These are phyloP conservation scores for Sclerotinia borealis DNA, from an alignment of 2,329 filamentous ascomycete species.

Conservation along the genomic window DNA sequence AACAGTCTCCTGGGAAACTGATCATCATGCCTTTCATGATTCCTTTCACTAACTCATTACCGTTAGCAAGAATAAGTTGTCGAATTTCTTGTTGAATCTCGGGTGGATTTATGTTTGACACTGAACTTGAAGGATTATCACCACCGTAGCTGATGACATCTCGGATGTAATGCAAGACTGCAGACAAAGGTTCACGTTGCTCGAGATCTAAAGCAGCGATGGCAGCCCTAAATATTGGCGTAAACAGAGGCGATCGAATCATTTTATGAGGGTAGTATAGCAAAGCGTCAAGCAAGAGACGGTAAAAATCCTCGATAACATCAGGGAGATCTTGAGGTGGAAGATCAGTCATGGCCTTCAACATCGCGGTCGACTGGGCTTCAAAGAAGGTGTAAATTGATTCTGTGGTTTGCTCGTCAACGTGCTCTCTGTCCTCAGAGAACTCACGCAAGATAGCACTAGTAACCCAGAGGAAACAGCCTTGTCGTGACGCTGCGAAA, in stretches of 20 bases:
- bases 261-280: constrained; percentile 87
- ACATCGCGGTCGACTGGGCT: constrained; percentile 82
- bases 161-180: constrained; percentile 86
- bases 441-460: constrained; percentile 94
- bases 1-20: constrained; percentile 91
- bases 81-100: constrained; percentile 70
- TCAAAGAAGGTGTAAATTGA: constrained; percentile 95
- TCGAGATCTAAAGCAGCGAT: constrained; percentile 82
- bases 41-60: constrained; percentile 76
- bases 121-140: constrained; percentile 61
- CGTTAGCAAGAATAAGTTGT: constrained; percentile 61
- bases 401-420: constrained; percentile 73
- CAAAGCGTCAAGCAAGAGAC: constrained; percentile 82
- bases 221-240: constrained; percentile 80
- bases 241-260: constrained; percentile 71
- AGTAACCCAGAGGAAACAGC: constrained; percentile 98
- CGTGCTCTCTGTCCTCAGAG: constrained; percentile 79
- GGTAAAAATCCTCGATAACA: constrained; percentile 72
- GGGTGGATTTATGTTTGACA: constrained; percentile 53
- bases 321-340: constrained; percentile 55
- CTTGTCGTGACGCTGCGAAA: constrained; percentile 80
- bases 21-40: constrained; percentile 99
- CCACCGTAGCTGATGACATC: constrained; percentile 87
- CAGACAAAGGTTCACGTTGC: constrained; percentile 84
- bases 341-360: constrained; percentile 82